Conservation (phyloP, 495 filamentous ascomycete species). For the Pseudomonodictys pantanalensis region DNA sequence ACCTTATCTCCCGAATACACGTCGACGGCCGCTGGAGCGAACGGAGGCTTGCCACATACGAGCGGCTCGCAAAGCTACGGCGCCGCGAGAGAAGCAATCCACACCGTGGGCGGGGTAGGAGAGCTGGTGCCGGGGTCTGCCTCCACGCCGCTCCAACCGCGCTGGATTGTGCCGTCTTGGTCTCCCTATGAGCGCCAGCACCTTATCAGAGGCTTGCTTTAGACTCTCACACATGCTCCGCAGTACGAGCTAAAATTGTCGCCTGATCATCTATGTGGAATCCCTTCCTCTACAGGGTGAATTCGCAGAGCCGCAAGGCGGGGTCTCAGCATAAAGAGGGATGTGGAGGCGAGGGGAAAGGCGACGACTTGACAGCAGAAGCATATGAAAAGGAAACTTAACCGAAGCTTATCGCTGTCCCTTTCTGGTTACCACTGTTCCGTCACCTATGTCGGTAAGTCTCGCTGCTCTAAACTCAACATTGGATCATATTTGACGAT, state of each 20-base stretch:
- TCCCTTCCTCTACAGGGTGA: background rate
- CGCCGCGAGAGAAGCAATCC: background rate
- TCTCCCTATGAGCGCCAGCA: conserved; percentile 3
- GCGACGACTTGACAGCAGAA: too few relatives aligned
- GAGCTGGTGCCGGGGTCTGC: conserved; percentile 9
- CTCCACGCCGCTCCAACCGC: conserved; percentile 12
- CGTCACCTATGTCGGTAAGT: conserved; percentile 20
- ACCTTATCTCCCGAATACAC: background rate
- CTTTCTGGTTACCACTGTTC: too few relatives aligned
- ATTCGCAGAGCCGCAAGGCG: conserved; percentile 25
- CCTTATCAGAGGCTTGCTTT: conserved; percentile 30
- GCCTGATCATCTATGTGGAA: conserved; percentile 13
- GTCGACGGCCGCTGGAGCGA: too few relatives aligned
- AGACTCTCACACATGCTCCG: conserved; percentile 3
- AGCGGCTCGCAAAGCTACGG: background rate
- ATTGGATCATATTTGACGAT: background rate
- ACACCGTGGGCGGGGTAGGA: conserved; percentile 18
- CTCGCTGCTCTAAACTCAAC: background rate
- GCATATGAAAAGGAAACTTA: too few relatives aligned
- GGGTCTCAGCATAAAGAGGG: conserved; percentile 13
- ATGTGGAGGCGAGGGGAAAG: background rate
- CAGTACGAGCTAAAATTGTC: conserved; percentile 22
- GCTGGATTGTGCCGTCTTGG: conserved; percentile 18
- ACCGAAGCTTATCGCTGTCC: too few relatives aligned
- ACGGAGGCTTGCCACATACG: background rate